Base-by-base conservation (phyloP, 2,329 filamentous ascomycete genomes). In the Microdochium nivale region DNA sequence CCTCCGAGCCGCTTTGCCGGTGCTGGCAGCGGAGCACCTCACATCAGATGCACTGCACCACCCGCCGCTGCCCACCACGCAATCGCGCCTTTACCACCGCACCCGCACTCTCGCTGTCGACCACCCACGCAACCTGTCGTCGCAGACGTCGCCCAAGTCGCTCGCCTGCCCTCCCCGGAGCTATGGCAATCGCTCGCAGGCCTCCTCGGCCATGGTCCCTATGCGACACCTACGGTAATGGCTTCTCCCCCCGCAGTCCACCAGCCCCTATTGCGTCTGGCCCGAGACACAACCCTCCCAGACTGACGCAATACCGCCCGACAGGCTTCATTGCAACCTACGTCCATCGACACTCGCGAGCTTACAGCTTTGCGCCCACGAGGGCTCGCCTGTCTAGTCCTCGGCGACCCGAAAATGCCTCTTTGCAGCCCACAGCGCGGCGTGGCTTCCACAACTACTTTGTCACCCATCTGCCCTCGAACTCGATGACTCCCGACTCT, bases 401-500 rank as follows among this genome's bases (percentile, higher is more conserved):
- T 21, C 13, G 47, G 48, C 49, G 55, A 40, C 44, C 52, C 11
- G 53, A 53, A 14, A 52, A 49, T 32, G 21, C n/a, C 30, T 11
- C 19, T 13, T 44, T 23, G 9, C 40, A 53, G 11, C 59, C 56
- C 40, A 49, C 33, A 24, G 51, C 53, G 25, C 72, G 70, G 50
- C 78, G 80, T 48, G 67, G 70, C 56, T 97, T 97, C 68, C 90
- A 96, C 73, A 90, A 95, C 61, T 97, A 99, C 74, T 99, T 99
- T 68, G 89, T 97, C 54, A 96, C 94, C 9, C 90, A 96, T 67
- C 80, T 99, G 1, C 92, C 94, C 3, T 95, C 90, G 19, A 95
- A 90, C 14, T 96, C 91, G 3, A 78, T 96, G 46, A 88, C 96
- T 60, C 92, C 94, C 8, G 92, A 97, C 68, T 87, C 88, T 33